Evolutionary conservation across 1,284 basidiomycete species (phyloP).

Genomic region (Trichosporon sp.): DNA sequence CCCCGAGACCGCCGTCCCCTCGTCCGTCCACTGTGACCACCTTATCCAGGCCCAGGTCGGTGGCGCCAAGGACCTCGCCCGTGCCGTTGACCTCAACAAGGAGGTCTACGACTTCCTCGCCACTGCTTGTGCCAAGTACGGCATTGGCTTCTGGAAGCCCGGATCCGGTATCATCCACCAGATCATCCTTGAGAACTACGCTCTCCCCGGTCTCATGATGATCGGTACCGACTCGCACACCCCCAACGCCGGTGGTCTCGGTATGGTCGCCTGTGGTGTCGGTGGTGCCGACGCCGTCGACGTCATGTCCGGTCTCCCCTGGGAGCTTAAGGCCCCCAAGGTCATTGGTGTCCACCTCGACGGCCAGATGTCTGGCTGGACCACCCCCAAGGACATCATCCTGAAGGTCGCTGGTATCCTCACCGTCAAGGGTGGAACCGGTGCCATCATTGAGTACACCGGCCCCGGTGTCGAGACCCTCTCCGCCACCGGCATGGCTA

Average conservation of each 20-base stretch:
- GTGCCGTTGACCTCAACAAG: constrained; percentile 92
- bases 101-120: constrained; percentile 99
- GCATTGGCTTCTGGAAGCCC: constrained; percentile 98
- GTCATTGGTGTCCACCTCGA: constrained; percentile 96
- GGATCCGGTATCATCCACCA: constrained; percentile 98
- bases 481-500: constrained; percentile 98
- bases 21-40: constrained; percentile 98
- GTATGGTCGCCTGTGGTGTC: constrained; percentile 98
- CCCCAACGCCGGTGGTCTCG: constrained; percentile 97
- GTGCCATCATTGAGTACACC: constrained; percentile 92
- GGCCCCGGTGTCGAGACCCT: constrained; percentile 92
- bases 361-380: constrained; percentile 94
- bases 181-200: constrained; percentile 98
- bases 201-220: constrained; percentile 98
- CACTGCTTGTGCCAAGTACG: constrained; percentile 95
- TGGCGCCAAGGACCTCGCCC: constrained; percentile 85
- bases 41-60: constrained; percentile 96
- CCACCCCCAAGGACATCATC: constrained; percentile 95
- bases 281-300: constrained; percentile 99
- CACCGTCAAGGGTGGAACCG: constrained; percentile 96
- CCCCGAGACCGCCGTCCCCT: constrained; percentile 93
- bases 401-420: constrained; percentile 96
- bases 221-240: constrained; percentile 99
- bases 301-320: constrained; percentile 94
- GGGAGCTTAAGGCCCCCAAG: constrained; percentile 99